Evolutionary conservation across 2,329 filamentous ascomycete genomes (phyloP).

Genomic region (Aureobasidium sp.): DNA sequence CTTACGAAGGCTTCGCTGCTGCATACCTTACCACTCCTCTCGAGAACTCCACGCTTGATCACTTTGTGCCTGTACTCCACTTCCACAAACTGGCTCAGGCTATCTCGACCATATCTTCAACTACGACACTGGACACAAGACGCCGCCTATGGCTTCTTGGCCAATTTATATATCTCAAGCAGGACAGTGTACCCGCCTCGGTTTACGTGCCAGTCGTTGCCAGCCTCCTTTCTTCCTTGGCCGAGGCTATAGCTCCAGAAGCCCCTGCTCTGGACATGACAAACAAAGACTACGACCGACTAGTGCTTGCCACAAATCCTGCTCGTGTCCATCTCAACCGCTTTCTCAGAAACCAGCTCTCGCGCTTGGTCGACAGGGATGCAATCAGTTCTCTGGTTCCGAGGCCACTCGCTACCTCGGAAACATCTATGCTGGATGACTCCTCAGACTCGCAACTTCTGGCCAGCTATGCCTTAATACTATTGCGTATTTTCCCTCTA

Average conservation of each 20-base stretch:
- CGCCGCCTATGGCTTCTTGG: slow-evolving; percentile 50
- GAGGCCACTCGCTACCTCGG: background rate
- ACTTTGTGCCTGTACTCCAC: slow-evolving; percentile 24
- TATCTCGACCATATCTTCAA: background rate
- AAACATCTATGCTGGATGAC: background rate
- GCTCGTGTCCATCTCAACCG: slow-evolving; percentile 28
- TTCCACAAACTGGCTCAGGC: background rate
- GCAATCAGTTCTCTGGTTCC: slow-evolving; percentile 51
- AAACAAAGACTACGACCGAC: slow-evolving; percentile 33
- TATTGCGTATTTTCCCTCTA: slow-evolving; percentile 77
- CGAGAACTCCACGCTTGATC: slow-evolving; percentile 21
- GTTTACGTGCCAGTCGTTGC: slow-evolving; percentile 46
- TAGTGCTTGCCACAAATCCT: slow-evolving; percentile 36
- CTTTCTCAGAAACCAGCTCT: slow-evolving; percentile 59
- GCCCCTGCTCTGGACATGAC: slow-evolving; percentile 25
- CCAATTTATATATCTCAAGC: slow-evolving; percentile 45
- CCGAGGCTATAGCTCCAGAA: slow-evolving; percentile 50
- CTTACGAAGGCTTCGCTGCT: slow-evolving; percentile 39
- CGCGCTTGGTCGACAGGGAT: slow-evolving; percentile 65
- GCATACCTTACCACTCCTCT: slow-evolving; percentile 23
- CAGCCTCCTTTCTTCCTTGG: slow-evolving; percentile 48
- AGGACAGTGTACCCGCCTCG: slow-evolving; percentile 35
- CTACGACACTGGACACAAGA: background rate
- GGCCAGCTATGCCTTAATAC: slow-evolving; percentile 77
- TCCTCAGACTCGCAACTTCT: slow-evolving; percentile 56